A percentile compares a stretch with the other conserved stretches of the same genome.
Evolutionary conservation across 768 basidiomycete species (phyloP).

Genomic region (Lactifluus hygrophoroides): DNA sequence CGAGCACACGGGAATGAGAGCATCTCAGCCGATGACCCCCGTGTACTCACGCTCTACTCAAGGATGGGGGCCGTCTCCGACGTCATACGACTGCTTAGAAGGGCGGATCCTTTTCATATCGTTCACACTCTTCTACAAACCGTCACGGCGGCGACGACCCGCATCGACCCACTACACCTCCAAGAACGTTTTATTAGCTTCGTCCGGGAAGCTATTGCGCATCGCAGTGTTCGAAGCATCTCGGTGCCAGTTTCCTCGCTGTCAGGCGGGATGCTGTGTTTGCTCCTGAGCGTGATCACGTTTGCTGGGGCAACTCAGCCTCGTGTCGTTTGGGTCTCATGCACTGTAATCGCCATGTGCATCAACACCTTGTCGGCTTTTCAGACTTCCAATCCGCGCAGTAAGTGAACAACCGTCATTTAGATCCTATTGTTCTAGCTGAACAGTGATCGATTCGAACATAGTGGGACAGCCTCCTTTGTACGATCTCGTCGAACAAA

Average conservation of each 20-base stretch:
- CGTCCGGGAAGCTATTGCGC: too few species aligned
- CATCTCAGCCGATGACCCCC: not conserved
- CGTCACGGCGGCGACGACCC: too few species aligned
- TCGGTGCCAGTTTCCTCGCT: not conserved
- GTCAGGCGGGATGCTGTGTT: constrained; percentile 4
- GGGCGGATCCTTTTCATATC: too few species aligned
- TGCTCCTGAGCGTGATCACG: constrained; percentile 9
- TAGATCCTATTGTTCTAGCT: not conserved
- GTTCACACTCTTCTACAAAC: too few species aligned
- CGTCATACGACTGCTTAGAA: not conserved
- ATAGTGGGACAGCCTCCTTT: constrained; percentile 1
- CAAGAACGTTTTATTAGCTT: too few species aligned
- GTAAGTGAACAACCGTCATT: not conserved
- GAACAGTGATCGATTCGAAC: not conserved
- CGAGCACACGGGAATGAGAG: not conserved
- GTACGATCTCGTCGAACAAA: constrained; percentile 4
- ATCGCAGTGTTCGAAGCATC: too few species aligned
- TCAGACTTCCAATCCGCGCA: not conserved
- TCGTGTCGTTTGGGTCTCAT: constrained; percentile 9
- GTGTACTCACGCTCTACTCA: not conserved
- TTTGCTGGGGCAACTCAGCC: constrained; percentile 6
- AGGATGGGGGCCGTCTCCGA: not conserved
- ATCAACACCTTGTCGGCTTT: not conserved
- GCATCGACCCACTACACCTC: too few species aligned
- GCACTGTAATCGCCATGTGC: not conserved